Percentiles rank a stretch among this genome's conserved stretches.
Evolutionary conservation across 2,329 filamentous ascomycete species (phyloP).

Genomic region (Colletotrichum zoysiae): DNA sequence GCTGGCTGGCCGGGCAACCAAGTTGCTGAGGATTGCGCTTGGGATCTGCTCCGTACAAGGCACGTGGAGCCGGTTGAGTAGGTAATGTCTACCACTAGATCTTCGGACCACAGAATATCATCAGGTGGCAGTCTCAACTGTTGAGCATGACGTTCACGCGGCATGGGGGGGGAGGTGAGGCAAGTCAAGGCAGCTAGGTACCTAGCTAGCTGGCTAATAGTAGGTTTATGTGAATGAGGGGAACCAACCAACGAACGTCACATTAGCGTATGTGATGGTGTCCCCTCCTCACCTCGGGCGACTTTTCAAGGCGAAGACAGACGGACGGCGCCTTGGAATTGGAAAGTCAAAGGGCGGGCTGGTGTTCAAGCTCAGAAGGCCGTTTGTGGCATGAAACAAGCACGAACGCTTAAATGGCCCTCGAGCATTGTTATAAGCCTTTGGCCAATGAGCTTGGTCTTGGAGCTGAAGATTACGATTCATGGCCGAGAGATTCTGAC

Average conservation of each 20-base stretch:
- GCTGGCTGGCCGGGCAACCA: neutral
- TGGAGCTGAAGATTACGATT: conserved; percentile 15
- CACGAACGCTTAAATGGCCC: conserved; percentile 22
- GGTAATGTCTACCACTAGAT: neutral
- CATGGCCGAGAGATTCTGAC: conserved; percentile 22
- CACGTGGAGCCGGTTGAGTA: neutral
- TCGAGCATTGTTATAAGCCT: conserved; percentile 29
- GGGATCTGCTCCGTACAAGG: no score
- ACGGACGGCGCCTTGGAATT: neutral
- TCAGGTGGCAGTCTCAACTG: neutral
- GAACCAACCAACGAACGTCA: conserved; percentile 28
- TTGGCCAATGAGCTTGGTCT: conserved; percentile 25
- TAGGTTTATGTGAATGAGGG: conserved; percentile 10
- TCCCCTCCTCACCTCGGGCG: neutral
- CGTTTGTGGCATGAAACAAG: conserved; percentile 38
- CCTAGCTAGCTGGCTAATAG: no score
- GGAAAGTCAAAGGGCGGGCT: neutral
- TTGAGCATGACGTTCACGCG: neutral
- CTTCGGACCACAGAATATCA: neutral
- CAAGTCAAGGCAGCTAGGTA: neutral
- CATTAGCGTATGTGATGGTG: conserved; percentile 12
- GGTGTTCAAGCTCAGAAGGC: conserved; percentile 14
- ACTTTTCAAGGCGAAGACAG: conserved; percentile 9
- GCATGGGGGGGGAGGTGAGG: neutral
- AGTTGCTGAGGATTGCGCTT: neutral